Conservation (phyloP, 768 basidiomycete species). For the Amanita phalloides region DNA sequence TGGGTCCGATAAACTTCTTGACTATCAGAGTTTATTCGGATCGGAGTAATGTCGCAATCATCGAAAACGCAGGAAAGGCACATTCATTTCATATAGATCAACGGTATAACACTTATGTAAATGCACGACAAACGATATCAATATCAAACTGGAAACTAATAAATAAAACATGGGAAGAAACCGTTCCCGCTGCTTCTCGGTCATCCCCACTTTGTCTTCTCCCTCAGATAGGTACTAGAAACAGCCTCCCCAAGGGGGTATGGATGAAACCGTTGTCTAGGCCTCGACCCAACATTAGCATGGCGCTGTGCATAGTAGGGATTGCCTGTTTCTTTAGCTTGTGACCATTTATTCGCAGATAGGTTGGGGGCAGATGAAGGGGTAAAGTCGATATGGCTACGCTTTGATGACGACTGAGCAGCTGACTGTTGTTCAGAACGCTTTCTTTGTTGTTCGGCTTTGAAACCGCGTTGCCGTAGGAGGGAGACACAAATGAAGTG, state of each 20-base stretch:
- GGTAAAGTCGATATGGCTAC: constrained; percentile 56
- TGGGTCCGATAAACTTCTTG: too few species aligned
- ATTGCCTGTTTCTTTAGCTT: background rate
- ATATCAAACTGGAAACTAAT: too few species aligned
- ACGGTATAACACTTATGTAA: too few species aligned
- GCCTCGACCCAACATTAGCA: background rate
- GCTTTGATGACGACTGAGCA: constrained; percentile 40
- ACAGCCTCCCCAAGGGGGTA: background rate
- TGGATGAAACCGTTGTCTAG: constrained; percentile 4
- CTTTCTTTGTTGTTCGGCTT: constrained; percentile 54
- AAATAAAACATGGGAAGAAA: too few species aligned
- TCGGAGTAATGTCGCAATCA: too few species aligned
- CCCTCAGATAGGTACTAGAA: constrained; percentile 1
- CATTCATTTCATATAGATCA: too few species aligned
- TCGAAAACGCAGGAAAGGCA: too few species aligned
- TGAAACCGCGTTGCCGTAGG: constrained; percentile 8
- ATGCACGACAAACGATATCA: too few species aligned
- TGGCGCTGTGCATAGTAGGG: background rate
- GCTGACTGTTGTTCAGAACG: constrained; percentile 51
- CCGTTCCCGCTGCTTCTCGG: background rate
- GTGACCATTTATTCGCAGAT: background rate
- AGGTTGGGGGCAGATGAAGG: constrained; percentile 8
- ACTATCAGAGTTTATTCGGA: too few species aligned
- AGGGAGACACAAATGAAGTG: background rate
- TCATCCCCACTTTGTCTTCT: constrained; percentile 1